phyloP scores from a whole-genome alignment of 345 rosid species.

The Camelina sativa region DNA sequence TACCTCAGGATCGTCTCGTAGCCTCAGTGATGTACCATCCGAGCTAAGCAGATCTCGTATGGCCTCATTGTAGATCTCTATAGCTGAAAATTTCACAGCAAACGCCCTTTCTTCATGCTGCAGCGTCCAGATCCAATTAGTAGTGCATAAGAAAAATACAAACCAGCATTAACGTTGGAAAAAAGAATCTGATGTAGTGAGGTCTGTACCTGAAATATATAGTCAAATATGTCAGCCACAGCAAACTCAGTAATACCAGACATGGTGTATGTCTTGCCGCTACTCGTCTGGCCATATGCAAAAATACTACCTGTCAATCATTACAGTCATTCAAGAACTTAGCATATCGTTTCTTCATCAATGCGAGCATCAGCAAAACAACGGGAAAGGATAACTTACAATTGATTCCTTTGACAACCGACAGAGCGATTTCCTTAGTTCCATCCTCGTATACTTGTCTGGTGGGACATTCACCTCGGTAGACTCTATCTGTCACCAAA shows the following conservation, averaged over 20 bases:
- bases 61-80: slow-evolving; percentile 97
- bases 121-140: slow-evolving; percentile 29
- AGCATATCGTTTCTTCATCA: slow-evolving; percentile 24
- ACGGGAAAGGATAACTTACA: slow-evolving; percentile 55
- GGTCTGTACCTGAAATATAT: slow-evolving; percentile 60
- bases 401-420: slow-evolving; percentile 88
- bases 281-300: slow-evolving; percentile 99
- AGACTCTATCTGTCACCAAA: slow-evolving; percentile 77
- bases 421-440: slow-evolving; percentile 77
- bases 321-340: slow-evolving; percentile 21
- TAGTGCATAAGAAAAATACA: background rate
- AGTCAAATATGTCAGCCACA: slow-evolving; percentile 89
- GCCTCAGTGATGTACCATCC: slow-evolving; percentile 70
- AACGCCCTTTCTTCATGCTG: slow-evolving; percentile 98
- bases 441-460: slow-evolving; percentile 81
- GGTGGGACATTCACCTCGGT: slow-evolving; percentile 81
- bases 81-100: slow-evolving; percentile 83
- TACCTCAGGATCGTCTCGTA: slow-evolving; percentile 94
- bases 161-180: slow-evolving; percentile 2
- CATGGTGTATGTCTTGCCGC: slow-evolving; percentile 99
- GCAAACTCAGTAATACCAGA: slow-evolving; percentile 82
- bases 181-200: background rate
- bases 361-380: slow-evolving; percentile 4
- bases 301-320: slow-evolving; percentile 76
- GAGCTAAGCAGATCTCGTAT: slow-evolving; percentile 81